Conservation (phyloP, 192 early-diverging fungal genomes). For the Dimargaris xerosporica region DNA sequence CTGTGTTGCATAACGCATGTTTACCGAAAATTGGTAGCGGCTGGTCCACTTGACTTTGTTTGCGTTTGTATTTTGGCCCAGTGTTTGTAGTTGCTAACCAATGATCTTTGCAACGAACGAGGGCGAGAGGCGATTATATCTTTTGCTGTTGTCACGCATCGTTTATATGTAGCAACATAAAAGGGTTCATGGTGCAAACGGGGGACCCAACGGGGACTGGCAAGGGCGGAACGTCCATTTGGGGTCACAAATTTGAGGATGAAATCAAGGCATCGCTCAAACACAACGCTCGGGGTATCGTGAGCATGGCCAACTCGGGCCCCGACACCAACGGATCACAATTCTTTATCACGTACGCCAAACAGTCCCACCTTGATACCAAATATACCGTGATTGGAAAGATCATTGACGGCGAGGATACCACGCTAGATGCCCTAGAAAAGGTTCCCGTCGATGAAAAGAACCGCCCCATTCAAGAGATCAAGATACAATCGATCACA, state of each 20-base stretch:
- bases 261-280: constrained; percentile 45
- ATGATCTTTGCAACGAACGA: too few relatives aligned
- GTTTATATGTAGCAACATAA: constrained; percentile 75
- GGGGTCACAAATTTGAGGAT: constrained; percentile 54
- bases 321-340: constrained; percentile 77
- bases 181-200: constrained; percentile 69
- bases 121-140: too few relatives aligned
- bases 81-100: too few relatives aligned
- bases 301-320: constrained; percentile 83
- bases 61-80: too few relatives aligned
- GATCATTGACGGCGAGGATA: constrained; percentile 48
- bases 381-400: constrained; percentile 75
- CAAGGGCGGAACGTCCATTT: constrained; percentile 84
- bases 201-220: constrained; percentile 83
- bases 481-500: constrained; percentile 56
- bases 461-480: constrained; percentile 58
- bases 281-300: constrained; percentile 42
- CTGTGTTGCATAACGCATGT: constrained; percentile 31
- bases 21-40: too few relatives aligned
- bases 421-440: constrained; percentile 71
- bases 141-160: constrained; percentile 78
- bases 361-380: constrained; percentile 73
- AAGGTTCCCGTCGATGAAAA: constrained; percentile 73
- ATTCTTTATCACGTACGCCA: constrained; percentile 78
- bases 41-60: too few relatives aligned